Conservation (phyloP, 306 rosid species). For the Potentilla sterilis region DNA sequence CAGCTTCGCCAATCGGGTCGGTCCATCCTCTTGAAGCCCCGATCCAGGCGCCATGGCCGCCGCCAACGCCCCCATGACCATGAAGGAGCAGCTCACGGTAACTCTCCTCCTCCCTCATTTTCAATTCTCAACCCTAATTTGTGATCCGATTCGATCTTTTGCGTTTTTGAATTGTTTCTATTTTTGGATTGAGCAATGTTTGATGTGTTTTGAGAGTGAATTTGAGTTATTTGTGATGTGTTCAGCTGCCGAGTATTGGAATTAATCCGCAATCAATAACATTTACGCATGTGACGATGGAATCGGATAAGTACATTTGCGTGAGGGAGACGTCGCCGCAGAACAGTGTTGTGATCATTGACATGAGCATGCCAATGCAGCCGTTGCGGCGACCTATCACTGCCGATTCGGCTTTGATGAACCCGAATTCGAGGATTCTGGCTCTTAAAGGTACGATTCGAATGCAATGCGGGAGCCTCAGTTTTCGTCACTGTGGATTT, state of each 20-base stretch:
- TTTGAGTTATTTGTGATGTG: not conserved
- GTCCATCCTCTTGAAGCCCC: slow-evolving; percentile 24
- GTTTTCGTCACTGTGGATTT: not conserved
- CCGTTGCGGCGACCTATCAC: slow-evolving; percentile 80
- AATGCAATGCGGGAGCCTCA: not conserved
- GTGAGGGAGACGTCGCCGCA: slow-evolving; percentile 78
- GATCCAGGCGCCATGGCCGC: slow-evolving; percentile 46
- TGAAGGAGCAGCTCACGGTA: slow-evolving; percentile 74
- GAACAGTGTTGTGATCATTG: slow-evolving; percentile 69
- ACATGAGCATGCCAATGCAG: slow-evolving; percentile 79
- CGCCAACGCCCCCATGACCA: slow-evolving; percentile 64
- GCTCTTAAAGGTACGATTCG: slow-evolving; percentile 58
- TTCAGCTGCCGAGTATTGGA: slow-evolving; percentile 68
- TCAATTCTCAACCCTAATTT: slow-evolving; percentile 9
- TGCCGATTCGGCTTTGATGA: slow-evolving; percentile 82
- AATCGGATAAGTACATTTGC: slow-evolving; percentile 76
- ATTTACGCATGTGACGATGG: slow-evolving; percentile 81
- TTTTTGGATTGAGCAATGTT: not conserved
- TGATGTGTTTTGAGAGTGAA: not conserved
- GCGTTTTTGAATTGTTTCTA: not conserved
- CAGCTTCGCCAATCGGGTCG: slow-evolving; percentile 17
- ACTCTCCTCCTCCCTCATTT: not conserved
- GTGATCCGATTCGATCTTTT: not conserved
- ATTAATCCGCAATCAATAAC: slow-evolving; percentile 72
- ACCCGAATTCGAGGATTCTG: slow-evolving; percentile 67